Percentiles rank a stretch among this genome's conserved stretches.
Evolutionary conservation across 208 protist species (phyloP).

Genomic region (Sergeia podlipaevii): DNA sequence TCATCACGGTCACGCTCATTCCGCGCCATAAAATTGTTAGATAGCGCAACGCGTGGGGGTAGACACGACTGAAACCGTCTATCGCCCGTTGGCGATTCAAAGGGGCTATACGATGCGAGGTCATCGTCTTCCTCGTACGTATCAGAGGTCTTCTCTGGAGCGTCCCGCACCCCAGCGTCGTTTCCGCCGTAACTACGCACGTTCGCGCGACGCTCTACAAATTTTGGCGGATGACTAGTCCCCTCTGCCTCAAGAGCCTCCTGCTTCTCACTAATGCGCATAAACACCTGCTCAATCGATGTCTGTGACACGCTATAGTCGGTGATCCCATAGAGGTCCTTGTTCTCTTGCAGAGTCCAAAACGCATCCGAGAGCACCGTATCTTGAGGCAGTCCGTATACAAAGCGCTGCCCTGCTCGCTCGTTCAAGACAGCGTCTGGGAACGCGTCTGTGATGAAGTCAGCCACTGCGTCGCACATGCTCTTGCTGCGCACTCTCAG

Average conservation of each 20-base stretch:
- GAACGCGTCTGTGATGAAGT: constrained; percentile 18
- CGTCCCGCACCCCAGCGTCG: constrained; percentile 1
- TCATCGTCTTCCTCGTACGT: neutral
- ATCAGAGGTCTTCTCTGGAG: neutral
- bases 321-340: constrained; percentile 22
- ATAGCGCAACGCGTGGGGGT: too few relatives aligned
- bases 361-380: constrained; percentile 28
- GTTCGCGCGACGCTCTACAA: constrained; percentile 22
- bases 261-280: constrained; percentile 32
- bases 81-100: too few relatives aligned
- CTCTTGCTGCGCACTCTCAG: constrained; percentile 8
- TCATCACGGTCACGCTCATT: neutral
- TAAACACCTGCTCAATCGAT: constrained; percentile 47
- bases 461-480: neutral
- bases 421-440: constrained; percentile 23
- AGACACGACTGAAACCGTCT: too few relatives aligned
- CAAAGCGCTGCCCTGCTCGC: constrained; percentile 24
- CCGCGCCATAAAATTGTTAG: too few relatives aligned
- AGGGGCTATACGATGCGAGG: too few relatives aligned
- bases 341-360: constrained; percentile 22
- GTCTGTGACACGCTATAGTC: constrained; percentile 52
- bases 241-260: constrained; percentile 13
- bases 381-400: constrained; percentile 23
- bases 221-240: neutral
- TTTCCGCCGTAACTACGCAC: constrained; percentile 14